Evolutionary conservation across 2,329 filamentous ascomycete species (phyloP).

Genomic region (Fusarium napiforme): DNA sequence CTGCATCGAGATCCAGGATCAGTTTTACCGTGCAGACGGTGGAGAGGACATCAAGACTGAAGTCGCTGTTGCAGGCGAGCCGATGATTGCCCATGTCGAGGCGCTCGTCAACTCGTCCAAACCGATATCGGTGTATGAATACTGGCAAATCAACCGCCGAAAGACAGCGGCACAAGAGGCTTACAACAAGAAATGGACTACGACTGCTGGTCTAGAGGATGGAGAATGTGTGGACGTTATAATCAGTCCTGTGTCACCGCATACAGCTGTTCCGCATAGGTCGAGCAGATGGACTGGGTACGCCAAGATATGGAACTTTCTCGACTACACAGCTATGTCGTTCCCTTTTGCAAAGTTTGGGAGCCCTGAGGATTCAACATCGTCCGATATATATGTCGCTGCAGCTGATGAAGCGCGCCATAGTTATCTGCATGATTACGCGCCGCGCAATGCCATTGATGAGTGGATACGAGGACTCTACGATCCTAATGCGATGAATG

Average conservation of each 20-base stretch:
- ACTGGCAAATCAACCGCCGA: background rate
- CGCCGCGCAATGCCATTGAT: background rate
- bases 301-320: background rate
- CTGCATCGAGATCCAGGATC: background rate
- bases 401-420: background rate
- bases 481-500: background rate
- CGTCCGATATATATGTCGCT: background rate
- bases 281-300: background rate
- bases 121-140: background rate
- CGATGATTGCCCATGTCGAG: background rate
- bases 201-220: background rate
- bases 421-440: background rate
- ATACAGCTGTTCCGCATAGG: background rate
- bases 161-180: background rate
- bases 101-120: background rate
- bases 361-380: accelerated
- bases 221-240: background rate
- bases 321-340: conserved; percentile 1
- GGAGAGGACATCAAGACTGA: conserved; percentile 1
- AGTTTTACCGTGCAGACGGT: background rate
- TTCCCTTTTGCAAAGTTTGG: background rate
- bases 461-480: background rate
- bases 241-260: background rate
- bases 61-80: background rate
- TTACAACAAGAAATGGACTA: background rate